A percentile compares a stretch with the other conserved stretches of the same genome.
phyloP scores from a whole-genome alignment of 306 rosid species.

The Cucurbita pepo region DNA sequence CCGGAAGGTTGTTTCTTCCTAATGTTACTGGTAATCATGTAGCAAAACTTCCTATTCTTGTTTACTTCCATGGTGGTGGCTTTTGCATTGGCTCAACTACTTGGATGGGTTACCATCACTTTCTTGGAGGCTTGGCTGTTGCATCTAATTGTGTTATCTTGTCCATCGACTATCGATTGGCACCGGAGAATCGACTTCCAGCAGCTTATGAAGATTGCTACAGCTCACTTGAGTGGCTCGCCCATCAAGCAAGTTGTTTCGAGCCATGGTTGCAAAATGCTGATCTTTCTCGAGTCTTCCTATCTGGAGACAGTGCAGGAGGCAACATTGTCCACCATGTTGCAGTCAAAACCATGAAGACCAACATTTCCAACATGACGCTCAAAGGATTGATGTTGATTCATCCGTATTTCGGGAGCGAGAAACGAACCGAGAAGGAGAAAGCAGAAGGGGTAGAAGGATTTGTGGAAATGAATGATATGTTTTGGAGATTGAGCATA shows the following conservation, averaged over 20 bases:
- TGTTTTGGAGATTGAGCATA: constrained; percentile 58
- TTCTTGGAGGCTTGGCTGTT: constrained; percentile 42
- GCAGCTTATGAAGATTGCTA: constrained; percentile 59
- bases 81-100: constrained; percentile 82
- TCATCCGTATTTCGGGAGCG: constrained; percentile 86
- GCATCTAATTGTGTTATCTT: constrained; percentile 34
- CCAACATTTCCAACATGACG: constrained; percentile 7
- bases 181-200: constrained; percentile 69
- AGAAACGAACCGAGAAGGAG: constrained; percentile 47
- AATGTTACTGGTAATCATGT: not conserved
- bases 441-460: constrained; percentile 8
- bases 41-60: constrained; percentile 33
- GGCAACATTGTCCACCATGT: constrained; percentile 69
- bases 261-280: constrained; percentile 44
- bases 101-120: constrained; percentile 66
- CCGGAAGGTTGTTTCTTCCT: constrained; percentile 60
- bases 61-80: constrained; percentile 88
- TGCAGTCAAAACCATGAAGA: constrained; percentile 24
- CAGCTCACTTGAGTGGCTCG: constrained; percentile 49
- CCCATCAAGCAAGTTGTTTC: constrained; percentile 9
- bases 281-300: constrained; percentile 51
- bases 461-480: constrained; percentile 23
- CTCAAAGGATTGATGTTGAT: constrained; percentile 43
- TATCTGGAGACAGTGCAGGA: constrained; percentile 86
- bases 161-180: constrained; percentile 66